Evolutionary conservation across 2,329 filamentous ascomycete species (phyloP), one percentile per base, ranked within the genome.

Genomic region (Byssothecium circinans): DNA sequence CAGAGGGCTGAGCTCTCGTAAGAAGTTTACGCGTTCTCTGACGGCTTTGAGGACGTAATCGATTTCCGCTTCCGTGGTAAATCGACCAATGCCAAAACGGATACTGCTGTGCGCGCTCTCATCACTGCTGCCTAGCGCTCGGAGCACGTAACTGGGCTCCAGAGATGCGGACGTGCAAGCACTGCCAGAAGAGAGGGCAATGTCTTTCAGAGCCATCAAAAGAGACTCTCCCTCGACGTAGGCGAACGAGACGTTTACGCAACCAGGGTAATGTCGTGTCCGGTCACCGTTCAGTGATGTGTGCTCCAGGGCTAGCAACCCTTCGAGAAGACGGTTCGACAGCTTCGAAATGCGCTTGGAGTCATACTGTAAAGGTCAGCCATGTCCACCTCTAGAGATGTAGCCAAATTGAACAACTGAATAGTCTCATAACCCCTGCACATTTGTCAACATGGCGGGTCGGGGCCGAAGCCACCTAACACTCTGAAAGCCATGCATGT

Each of bases 101-200:
- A 99, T 99, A 77, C 91, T 96, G 74, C 90, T 96, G 76, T 99
- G 94, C 8, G 94, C 94, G 61, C 88, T 96, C 76, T 99, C 94
- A 64, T 99, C 94, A 58, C 91, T 96, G 79, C 88, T 97, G 49
- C 94, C 94, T 15, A 99, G 81, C 4, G 94, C 94, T 47, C 94
- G 86, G 23, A 99, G 81, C 38, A 99, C 94, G 71, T 99, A 99
- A 70, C 89, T 95, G 14, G 94, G 94, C 72, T 99, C 94, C 27
- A 99, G 78, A 1, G 94, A 99, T 0, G 94, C 94, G 4, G 92
- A 97, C 2, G 94, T 99, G 75, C 94, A 99, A 5, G 94, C 94
- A 65, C 91, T 96, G 47, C 94, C 94, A 0, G 94, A 99, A 6
- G 92, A 97, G 29, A 99, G 78, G 0, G 94, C 94, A 72, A 99